phyloP scores from a whole-genome alignment of 805 yeast genomes.

The Nakazawaea holstii region DNA sequence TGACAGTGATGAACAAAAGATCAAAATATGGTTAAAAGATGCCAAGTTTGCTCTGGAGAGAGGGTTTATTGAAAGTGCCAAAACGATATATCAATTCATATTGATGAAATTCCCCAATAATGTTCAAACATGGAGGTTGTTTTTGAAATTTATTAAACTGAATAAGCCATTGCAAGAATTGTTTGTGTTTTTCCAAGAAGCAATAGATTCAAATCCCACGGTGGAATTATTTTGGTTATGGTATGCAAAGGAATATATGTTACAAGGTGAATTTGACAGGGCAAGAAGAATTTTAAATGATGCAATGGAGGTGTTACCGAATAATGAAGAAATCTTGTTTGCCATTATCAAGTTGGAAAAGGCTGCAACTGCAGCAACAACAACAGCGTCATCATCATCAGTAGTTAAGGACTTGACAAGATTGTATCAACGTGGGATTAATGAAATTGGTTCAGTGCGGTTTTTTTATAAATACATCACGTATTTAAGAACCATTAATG shows the following conservation, averaged over 20 bases:
- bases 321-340: constrained; percentile 56
- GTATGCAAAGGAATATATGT: constrained; percentile 70
- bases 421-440: constrained; percentile 33
- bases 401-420: constrained; percentile 21
- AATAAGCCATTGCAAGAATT: constrained; percentile 24
- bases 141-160: constrained; percentile 31
- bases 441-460: constrained; percentile 35
- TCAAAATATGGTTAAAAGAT: constrained; percentile 28
- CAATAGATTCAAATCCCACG: constrained; percentile 45
- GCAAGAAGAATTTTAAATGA: constrained; percentile 50
- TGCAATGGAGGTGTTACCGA: constrained; percentile 39
- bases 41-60: constrained; percentile 26
- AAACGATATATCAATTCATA: constrained; percentile 42
- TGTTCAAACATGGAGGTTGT: constrained; percentile 42
- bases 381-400: too few relatives aligned
- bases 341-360: constrained; percentile 67
- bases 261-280: constrained; percentile 37
- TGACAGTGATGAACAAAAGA: constrained; percentile 19
- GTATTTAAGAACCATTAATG: constrained; percentile 36
- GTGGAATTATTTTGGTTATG: constrained; percentile 51
- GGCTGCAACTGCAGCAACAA: constrained; percentile 18
- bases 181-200: constrained; percentile 44
- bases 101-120: constrained; percentile 42
- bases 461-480: constrained; percentile 60
- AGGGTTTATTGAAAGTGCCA: constrained; percentile 30